A percentile compares a stretch with the other conserved stretches of the same genome.
phyloP scores from a whole-genome alignment of 768 basidiomycete species.

The Calocera viscosa region DNA sequence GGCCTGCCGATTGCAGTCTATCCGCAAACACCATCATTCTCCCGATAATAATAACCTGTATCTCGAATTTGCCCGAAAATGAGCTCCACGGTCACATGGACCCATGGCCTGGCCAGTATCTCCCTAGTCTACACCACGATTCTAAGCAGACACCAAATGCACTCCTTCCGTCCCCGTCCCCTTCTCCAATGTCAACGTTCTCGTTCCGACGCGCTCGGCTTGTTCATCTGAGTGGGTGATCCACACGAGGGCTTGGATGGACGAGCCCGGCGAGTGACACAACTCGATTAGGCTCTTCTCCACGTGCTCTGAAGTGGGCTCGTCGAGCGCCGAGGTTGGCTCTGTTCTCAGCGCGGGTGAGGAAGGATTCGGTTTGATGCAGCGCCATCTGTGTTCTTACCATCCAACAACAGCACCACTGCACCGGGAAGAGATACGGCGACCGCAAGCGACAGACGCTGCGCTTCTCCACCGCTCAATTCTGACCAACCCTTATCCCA shows the following conservation, averaged over 20 bases:
- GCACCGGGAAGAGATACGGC: slow-evolving; percentile 62
- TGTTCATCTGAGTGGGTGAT: slow-evolving; percentile 82
- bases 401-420: slow-evolving; percentile 68
- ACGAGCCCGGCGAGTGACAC: slow-evolving; percentile 36
- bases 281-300: slow-evolving; percentile 48
- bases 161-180: neutral
- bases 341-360: slow-evolving; percentile 36
- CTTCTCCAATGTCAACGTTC: slow-evolving; percentile 21
- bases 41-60: too few species aligned
- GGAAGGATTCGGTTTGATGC: neutral
- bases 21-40: too few species aligned
- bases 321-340: slow-evolving; percentile 80
- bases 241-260: slow-evolving; percentile 67
- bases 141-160: neutral
- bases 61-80: too few species aligned
- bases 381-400: slow-evolving; percentile 28
- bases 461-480: slow-evolving; percentile 76
- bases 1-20: too few species aligned
- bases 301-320: slow-evolving; percentile 48
- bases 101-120: too few species aligned
- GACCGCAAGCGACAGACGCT: slow-evolving; percentile 67
- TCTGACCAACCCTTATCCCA: slow-evolving; percentile 73
- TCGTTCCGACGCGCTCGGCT: slow-evolving; percentile 56
- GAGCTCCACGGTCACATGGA: too few species aligned
- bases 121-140: too few species aligned